Evolutionary conservation across 495 filamentous ascomycete genomes (phyloP).

Genomic region (Ramalina peruviana): DNA sequence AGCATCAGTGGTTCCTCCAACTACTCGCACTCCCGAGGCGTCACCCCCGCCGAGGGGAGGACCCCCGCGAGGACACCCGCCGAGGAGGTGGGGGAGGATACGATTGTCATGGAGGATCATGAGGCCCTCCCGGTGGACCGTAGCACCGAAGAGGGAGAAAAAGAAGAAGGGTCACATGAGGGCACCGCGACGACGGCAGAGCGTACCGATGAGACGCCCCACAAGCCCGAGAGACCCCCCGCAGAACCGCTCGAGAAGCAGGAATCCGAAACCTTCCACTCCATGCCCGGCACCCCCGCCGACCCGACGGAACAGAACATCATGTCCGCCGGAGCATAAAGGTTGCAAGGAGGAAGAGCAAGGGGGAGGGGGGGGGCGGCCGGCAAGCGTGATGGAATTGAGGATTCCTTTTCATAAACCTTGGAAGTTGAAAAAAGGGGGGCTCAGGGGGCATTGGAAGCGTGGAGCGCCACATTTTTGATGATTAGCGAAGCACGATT

Average conservation of each 20-base stretch:
- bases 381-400: too few relatives aligned
- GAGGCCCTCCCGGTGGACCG: neutral
- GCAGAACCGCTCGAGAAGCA: conserved; percentile 9
- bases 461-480: too few relatives aligned
- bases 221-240: conserved; percentile 2
- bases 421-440: too few relatives aligned
- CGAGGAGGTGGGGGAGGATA: conserved; percentile 4
- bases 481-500: too few relatives aligned
- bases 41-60: neutral
- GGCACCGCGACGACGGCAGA: conserved; percentile 17
- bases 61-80: neutral
- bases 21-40: conserved; percentile 3
- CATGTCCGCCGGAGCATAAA: neutral
- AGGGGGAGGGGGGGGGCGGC: conserved; percentile 1
- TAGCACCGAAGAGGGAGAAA: neutral
- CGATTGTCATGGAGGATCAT: conserved; percentile 3
- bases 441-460: too few relatives aligned
- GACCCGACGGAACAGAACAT: conserved; percentile 18
- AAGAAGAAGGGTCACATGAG: conserved; percentile 7
- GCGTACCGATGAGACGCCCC: neutral
- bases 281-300: conserved; percentile 34
- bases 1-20: conserved; percentile 17
- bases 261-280: conserved; percentile 36
- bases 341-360: neutral
- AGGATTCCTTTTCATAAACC: too few relatives aligned